Conservation (phyloP, 257 asterid species). For the Eucommia ulmoides region DNA sequence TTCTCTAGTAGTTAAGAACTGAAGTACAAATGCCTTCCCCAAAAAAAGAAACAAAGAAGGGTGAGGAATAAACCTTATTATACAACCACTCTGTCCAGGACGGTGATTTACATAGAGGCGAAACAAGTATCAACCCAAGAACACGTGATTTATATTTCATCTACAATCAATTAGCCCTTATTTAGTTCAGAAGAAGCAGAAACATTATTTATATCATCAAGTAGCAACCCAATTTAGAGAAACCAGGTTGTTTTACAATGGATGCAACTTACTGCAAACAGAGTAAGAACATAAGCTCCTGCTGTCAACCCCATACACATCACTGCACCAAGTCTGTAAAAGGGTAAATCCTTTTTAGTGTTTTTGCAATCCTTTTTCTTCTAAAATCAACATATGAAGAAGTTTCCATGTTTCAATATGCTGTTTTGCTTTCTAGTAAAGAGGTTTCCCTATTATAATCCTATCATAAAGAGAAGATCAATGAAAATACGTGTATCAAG, state of each 20-base stretch:
- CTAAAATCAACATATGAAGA: not conserved
- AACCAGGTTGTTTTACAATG: not conserved
- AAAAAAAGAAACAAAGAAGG: not conserved
- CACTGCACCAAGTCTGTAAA: constrained; percentile 73
- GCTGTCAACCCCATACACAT: constrained; percentile 98
- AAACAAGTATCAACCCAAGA: constrained; percentile 84
- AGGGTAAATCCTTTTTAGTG: constrained; percentile 11
- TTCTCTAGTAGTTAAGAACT: constrained; percentile 4
- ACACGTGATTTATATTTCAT: constrained; percentile 62
- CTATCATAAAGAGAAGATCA: not conserved
- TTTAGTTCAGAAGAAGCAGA: not conserved
- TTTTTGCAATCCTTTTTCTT: not conserved
- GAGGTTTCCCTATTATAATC: not conserved
- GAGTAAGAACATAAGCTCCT: constrained; percentile 89
- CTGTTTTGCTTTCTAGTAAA: not conserved
- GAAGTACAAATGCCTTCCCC: not conserved
- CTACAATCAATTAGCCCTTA: constrained; percentile 28
- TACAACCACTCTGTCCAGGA: constrained; percentile 98
- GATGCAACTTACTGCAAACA: constrained; percentile 69
- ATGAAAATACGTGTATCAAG: too few species aligned
- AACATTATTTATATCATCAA: not conserved
- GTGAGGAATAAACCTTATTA: constrained; percentile 51
- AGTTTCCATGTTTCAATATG: not conserved
- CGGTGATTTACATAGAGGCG: constrained; percentile 90
- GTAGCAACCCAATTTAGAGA: constrained; percentile 10